Evolutionary conservation across 2,329 filamentous ascomycete species (phyloP).

Genomic region (Plenodomus biglobosus): DNA sequence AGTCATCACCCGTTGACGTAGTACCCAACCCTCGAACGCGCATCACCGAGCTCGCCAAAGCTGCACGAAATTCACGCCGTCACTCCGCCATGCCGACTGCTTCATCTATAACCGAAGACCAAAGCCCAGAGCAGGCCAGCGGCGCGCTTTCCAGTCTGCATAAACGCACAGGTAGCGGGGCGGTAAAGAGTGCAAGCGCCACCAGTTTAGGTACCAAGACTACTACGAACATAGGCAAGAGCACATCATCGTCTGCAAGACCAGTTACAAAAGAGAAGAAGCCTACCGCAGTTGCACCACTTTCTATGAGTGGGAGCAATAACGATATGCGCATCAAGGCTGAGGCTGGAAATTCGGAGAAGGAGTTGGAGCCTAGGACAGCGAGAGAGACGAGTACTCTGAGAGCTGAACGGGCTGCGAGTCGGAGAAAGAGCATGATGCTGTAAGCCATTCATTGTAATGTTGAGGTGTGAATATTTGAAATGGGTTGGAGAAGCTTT

Average conservation of each 20-base stretch:
- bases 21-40: slow-evolving; percentile 20
- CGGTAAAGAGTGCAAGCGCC: slow-evolving; percentile 19
- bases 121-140: slow-evolving; percentile 15
- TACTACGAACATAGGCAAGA: slow-evolving; percentile 8
- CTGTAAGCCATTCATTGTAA: slow-evolving; percentile 26
- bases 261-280: slow-evolving; percentile 22
- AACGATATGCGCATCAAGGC: slow-evolving; percentile 15
- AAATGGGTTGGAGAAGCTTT: too few relatives aligned
- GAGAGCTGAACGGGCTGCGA: slow-evolving; percentile 42
- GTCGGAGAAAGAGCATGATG: slow-evolving; percentile 49
- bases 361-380: slow-evolving; percentile 7
- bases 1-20: slow-evolving; percentile 34
- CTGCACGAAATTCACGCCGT: slow-evolving; percentile 30
- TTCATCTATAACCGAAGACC: slow-evolving; percentile 5
- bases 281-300: background rate
- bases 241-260: slow-evolving; percentile 13
- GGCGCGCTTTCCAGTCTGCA: slow-evolving; percentile 26
- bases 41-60: slow-evolving; percentile 33
- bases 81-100: slow-evolving; percentile 37
- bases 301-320: slow-evolving; percentile 13
- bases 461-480: too few relatives aligned
- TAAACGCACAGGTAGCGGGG: slow-evolving; percentile 31
- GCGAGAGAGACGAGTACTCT: slow-evolving; percentile 21
- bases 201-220: slow-evolving; percentile 21
- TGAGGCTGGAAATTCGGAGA: slow-evolving; percentile 5